Base-by-base conservation (phyloP, 305 asterid species). In the Solanum hybrid region DNA sequence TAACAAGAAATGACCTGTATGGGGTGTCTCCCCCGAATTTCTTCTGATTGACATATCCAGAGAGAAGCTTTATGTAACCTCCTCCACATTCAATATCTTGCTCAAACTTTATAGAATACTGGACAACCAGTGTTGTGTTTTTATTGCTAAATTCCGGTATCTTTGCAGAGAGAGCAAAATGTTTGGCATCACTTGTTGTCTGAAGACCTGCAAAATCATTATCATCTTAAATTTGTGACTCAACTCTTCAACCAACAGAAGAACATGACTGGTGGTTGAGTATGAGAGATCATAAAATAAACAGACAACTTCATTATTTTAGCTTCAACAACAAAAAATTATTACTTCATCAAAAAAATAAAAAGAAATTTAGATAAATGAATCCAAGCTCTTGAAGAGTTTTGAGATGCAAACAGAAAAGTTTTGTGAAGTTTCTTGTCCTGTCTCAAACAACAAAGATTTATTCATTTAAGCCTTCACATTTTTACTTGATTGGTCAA, bases 61-160 rank as follows among this genome's bases (percentile, higher is more conserved):
- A 97, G 24, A 93, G 95, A 90, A 97, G 98, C 95, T 97, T 97
- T 69, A 97, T 94, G 76, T 97, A 97, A 69, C 98, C 99, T 10
- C 99, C 99, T 31, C 99, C 99, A 76, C 99, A 97, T 92, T 97
- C 98, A 87, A 97, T 96, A 91, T 97, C 99, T 92, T 97, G 98
- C 92, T 97, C 99, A 60, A 97, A 80, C 89, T 94, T 95, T 64
- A 97, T 93, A 78, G 99, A 97, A 88, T 96, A 97, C 76, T 97
- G 98, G 71, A 97, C 87, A 81, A 97, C 98, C 93, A 97, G 92
- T 24, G 98, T 96, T 87, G 96, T 93, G 87, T 97, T 93, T 93
- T 93, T 97, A 94, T 97, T 97, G 94, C 93, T 95, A 92, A 96
- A 96, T 73, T 97, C 98, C 2, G 96, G 97, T 90, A 97, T 92